phyloP scores from a whole-genome alignment of 2,329 filamentous ascomycete genomes.

The Neofusicoccum sp. region DNA sequence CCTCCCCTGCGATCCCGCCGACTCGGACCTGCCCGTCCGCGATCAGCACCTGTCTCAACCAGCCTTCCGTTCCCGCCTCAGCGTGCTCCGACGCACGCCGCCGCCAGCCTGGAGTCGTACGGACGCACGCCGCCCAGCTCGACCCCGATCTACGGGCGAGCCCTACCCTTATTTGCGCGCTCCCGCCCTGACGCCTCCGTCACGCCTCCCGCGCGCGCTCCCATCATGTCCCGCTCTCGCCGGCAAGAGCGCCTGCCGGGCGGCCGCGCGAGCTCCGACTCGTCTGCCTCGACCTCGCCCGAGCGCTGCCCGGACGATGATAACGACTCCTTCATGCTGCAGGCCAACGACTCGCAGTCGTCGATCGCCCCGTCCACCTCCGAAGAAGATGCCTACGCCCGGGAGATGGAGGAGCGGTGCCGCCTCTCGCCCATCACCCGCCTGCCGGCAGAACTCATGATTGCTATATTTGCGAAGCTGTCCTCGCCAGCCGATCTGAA shows the following conservation, averaged over 20 bases:
- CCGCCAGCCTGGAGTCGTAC: neutral
- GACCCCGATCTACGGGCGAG: conserved; percentile 4
- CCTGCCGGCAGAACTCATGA: conserved; percentile 91
- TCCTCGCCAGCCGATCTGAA: conserved; percentile 72
- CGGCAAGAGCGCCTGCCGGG: conserved; percentile 32
- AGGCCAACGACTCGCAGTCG: conserved; percentile 85
- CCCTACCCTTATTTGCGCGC: conserved; percentile 6
- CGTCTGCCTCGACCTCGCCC: conserved; percentile 72
- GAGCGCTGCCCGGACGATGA: conserved; percentile 79
- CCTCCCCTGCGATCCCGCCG: conserved; percentile 4
- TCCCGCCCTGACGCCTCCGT: conserved; percentile 2
- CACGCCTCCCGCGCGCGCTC: neutral
- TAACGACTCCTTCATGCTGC: conserved; percentile 85
- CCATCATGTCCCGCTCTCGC: conserved; percentile 33
- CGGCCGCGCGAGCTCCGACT: conserved; percentile 39
- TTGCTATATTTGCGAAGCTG: conserved; percentile 85
- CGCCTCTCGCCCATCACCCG: conserved; percentile 77
- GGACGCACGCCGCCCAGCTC: neutral
- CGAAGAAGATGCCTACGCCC: conserved; percentile 65
- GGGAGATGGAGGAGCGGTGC: conserved; percentile 59
- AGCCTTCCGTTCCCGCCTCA: neutral
- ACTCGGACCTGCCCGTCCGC: conserved; percentile 3
- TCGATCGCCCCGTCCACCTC: conserved; percentile 80
- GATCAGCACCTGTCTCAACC: conserved; percentile 2
- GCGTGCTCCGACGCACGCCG: conserved; percentile 4